These are phyloP conservation scores for Fomitopsis schrenkii DNA, from an alignment of 1,284 basidiomycete species.

Conservation along the genomic window DNA sequence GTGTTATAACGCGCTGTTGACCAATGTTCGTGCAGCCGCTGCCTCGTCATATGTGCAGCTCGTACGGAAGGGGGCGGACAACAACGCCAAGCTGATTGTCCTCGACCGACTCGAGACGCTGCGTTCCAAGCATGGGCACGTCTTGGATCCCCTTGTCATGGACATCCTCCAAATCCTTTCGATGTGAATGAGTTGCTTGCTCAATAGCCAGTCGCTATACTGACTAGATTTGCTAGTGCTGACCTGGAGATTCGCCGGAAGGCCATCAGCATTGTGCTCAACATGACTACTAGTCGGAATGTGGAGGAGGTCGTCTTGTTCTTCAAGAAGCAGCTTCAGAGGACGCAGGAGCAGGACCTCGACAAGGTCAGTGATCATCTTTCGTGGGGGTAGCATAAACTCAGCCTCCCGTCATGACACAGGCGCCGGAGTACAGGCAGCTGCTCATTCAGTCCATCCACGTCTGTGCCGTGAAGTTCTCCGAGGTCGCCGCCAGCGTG, in stretches of 20 bases:
- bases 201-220: neutral
- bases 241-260: slow-evolving; percentile 98
- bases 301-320: slow-evolving; percentile 98
- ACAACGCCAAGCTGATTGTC: slow-evolving; percentile 99
- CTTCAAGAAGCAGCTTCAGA: slow-evolving; percentile 97
- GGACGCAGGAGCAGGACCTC: slow-evolving; percentile 82
- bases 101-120: slow-evolving; percentile 88
- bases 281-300: slow-evolving; percentile 93
- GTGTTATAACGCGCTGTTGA: slow-evolving; percentile 2
- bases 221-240: slow-evolving; percentile 48
- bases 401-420: slow-evolving; percentile 10
- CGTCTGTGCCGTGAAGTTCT: slow-evolving; percentile 94
- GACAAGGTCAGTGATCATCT: slow-evolving; percentile 60
- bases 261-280: slow-evolving; percentile 86
- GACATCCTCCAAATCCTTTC: slow-evolving; percentile 92
- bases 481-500: slow-evolving; percentile 96
- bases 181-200: slow-evolving; percentile 39
- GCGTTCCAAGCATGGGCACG: slow-evolving; percentile 85
- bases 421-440: slow-evolving; percentile 94
- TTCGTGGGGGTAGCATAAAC: neutral
- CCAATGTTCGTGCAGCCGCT: slow-evolving; percentile 56
- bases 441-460: slow-evolving; percentile 98
- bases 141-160: slow-evolving; percentile 92
- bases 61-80: slow-evolving; percentile 94
- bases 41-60: slow-evolving; percentile 89